phyloP scores from a whole-genome alignment of 148 eudicot species.

The Rhododendron vialii region DNA sequence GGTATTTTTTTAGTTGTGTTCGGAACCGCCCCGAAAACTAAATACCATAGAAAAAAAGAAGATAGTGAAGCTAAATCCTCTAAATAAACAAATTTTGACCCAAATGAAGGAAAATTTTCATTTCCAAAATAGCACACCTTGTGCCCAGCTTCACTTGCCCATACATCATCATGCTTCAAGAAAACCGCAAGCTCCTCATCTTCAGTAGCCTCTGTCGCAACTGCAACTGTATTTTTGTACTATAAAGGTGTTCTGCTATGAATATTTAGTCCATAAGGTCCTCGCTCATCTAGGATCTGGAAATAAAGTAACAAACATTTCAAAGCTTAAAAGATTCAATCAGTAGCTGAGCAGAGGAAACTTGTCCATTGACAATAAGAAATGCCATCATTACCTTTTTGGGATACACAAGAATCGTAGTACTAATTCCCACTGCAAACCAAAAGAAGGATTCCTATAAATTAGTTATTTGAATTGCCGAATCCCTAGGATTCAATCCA shows the following conservation, averaged over 20 bases:
- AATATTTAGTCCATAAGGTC: constrained; percentile 94
- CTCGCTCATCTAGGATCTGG: constrained; percentile 61
- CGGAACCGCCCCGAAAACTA: neutral
- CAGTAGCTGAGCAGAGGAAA: neutral
- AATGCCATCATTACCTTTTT: constrained; percentile 43
- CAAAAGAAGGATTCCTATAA: no score
- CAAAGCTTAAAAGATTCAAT: neutral
- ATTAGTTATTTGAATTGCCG: no score
- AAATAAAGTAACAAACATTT: constrained; percentile 1
- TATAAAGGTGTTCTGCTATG: constrained; percentile 87
- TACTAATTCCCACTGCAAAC: no score
- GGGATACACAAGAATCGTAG: constrained; percentile 17
- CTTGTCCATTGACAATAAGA: neutral
- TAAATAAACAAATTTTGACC: neutral
- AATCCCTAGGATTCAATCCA: no score
- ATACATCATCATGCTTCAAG: constrained; percentile 78
- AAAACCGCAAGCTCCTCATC: constrained; percentile 90
- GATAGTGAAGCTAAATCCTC: constrained; percentile 10
- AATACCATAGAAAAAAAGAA: neutral
- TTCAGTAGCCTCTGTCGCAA: constrained; percentile 96
- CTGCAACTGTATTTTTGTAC: constrained; percentile 86
- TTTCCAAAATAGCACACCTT: neutral
- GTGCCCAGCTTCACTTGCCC: constrained; percentile 65
- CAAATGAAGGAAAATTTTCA: neutral
- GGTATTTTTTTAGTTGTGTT: no score